Base-by-base conservation (phyloP, 768 basidiomycete species). In the Galerina sulciceps region DNA sequence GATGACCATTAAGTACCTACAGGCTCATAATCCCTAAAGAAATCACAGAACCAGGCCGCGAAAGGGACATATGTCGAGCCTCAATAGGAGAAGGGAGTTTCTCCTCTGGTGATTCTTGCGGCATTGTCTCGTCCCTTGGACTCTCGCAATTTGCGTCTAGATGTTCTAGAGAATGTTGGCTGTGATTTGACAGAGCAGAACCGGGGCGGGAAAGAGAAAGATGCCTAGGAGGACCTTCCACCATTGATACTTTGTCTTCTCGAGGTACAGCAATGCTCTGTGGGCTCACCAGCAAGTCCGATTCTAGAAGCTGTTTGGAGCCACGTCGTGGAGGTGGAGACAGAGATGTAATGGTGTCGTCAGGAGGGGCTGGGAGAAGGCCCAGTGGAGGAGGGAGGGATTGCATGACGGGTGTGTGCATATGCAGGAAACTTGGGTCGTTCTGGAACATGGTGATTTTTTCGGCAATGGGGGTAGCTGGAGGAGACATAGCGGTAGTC, bases 321-420 rank as follows among this genome's bases (percentile, higher is more conserved):
- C 81, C 78, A 31, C 83, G 80, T 38, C 88, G 83, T 22, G 87
- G 88, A 1, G 87, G 86, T 5, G 87, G 88, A 6, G 86, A 83
- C 31, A 90, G 72, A 10, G 87, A 53, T 3, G 71, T 72, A 61
- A 75, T 63, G 10, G 62, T 41, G 47, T 73, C 65, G 49, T 70
- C 66, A 23, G 63, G 64, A 11, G 60, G 56, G 4, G 54, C 38
- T 9, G 51, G 51, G 26, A 57, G 71, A 66, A 63, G 57, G 60
- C 60, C 53, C 26, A 66, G 70, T 9, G 75, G 74, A 10, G 71
- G 71, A 14, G 73, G 65, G 22, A 75, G 68, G n/a, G 69, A 41
- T 18, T 79, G 76, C 50, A 79, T 75, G 18, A 76, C 72, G 1
- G 85, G 82, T 1, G 82, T 79, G 26, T 80, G 69, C 50, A 85